Evolutionary conservation across 371 early-diverging fungal species (phyloP), one percentile per base, ranked within the genome.

Genomic region (Actinomortierella wolfii): DNA sequence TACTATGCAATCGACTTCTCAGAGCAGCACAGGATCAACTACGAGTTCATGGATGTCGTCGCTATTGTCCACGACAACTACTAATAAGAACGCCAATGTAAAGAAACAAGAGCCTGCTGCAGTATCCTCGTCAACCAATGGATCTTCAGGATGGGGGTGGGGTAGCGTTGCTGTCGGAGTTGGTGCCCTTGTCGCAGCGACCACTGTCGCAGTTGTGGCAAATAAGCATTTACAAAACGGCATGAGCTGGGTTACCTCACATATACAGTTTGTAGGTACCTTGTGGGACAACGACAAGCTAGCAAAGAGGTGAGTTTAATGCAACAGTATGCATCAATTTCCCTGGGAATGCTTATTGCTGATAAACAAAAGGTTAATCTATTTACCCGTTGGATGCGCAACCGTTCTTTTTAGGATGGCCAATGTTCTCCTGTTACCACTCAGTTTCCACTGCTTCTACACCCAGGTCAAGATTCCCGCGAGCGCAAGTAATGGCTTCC

Each of bases 381-480:
- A n/a, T n/a, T n/a, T n/a, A n/a, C n/a, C n/a, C n/a, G n/a, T 11
- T 39, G 23, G 42, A n/a, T 13, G 14, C 1, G 3, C 20, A 45
- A 14, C 7, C 17, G 2, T 18, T 24, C 55, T n/a, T n/a, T 44
- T 0, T 57, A 85, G 86, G 67, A 74, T 85, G 29, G 40, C 63
- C 17, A 54, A 57, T 20, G 28, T 83, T 15, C 50, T 80, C 1
- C 44, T 64, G 20, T 47, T 86, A 9, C 78, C 79, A 7, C 54
- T 86, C 1, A 64, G 80, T 13, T 83, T 86, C 58, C 79, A 77
- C 25, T 86, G 84, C 50, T 86, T 83, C 59, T 86, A 86, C 56
- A 76, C 82, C 20, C 79, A 77, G 53, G 80, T 81, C 61, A 56
- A 59, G 52, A 62, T 65, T 13, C 64, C 64, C 17, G 62, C 64